Base-by-base conservation (phyloP, 1,139 yeast species). In the Debaryomyces psychrophilus region DNA sequence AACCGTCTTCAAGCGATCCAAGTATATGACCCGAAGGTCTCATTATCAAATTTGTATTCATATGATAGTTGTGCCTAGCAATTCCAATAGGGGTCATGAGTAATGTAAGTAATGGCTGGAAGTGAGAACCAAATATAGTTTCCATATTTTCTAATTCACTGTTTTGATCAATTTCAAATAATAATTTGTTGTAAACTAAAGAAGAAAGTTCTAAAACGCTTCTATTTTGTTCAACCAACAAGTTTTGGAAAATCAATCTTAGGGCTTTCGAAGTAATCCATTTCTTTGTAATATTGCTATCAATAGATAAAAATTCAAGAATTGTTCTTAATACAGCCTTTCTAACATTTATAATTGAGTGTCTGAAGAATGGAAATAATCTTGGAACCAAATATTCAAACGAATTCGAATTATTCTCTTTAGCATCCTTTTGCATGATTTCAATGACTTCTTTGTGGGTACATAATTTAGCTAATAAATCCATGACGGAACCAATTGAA, bases 401-500 rank as follows among this genome's bases (percentile, higher is more conserved):
- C 2, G 77, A 69, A 35, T 60, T 63, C 3, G 85, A 73, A 60
- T 80, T 75, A 42, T 78, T 77, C 9, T 69, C 71, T 44, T 73
- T 67, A 0, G 93, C 87, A 53, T 83, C 83, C 27, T 73, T 70
- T 53, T 85, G 81, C 76, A 93, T 81, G 23, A 85, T 79, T 25
- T 80, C 83, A 40, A 92, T 72, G 4, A 92, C 97, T 58, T 84
- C 83, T 5, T 83, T 81, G 64, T 86, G 93, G 3, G 90, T 81
- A 65, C 97, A 93, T 44, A 93, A 73, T 59, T 87, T 90, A 2
- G 97, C 95, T 50, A 93, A 74, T 35, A 93, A 71, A 64, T 93
- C 97, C 98, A 93, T 93, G 2, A 93, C 95, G 3, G 96, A 88
- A 36, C 98, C 98, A 44, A 93, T 92, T 12, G 97, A 87, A 0